Base-by-base conservation (phyloP, 2,329 filamentous ascomycete genomes). In the Xenosphaeropsis pyriputrescens region DNA sequence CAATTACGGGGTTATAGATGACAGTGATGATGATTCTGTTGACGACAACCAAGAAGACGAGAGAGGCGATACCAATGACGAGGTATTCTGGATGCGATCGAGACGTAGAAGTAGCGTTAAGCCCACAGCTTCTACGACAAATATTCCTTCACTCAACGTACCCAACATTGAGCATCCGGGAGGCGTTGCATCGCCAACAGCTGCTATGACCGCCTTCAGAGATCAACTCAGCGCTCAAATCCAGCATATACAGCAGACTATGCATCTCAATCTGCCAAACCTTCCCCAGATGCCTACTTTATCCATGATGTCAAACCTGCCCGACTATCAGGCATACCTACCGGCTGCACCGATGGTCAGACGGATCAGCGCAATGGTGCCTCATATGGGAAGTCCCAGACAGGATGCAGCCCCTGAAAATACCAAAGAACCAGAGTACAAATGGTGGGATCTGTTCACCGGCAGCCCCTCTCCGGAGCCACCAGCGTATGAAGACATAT, bases 401-500 rank as follows among this genome's bases (percentile, higher is more conserved):
- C 57, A 59, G 19, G 38, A 39, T 34, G 12, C 38, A 18, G 17
- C 32, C 26, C 47, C 47, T 26, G 53, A 58, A 17, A 41, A 56
- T 35, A 44, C 56, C 30, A 68, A 67, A 43, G 61, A 64, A 37
- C 54, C 63, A 39, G 68, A 75, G 37, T 64, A 64, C 46, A 67
- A 68, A 42, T 83, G 79, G 78, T 83, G 76, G 72, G 76, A 80
- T 50, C 60, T 79, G 18, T 68, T 79, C 33, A 73, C 74, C 7
- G 59, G 66, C 29, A 62, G 58, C 15, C 60, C 59, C 30, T 58
- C 71, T 8, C 61, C 65, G 4, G 64, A 71, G 22, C 82, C 82
- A 7, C 84, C 84, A 8, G 72, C 84, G 0, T 91, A 91, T 46
- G 77, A 86, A 38, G 84, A 88, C 35, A 72, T 91, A 18, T 91